Evolutionary conservation across 257 asterid genomes (phyloP), one percentile per base, ranked within the genome.

Genomic region (Solanum phureja): DNA sequence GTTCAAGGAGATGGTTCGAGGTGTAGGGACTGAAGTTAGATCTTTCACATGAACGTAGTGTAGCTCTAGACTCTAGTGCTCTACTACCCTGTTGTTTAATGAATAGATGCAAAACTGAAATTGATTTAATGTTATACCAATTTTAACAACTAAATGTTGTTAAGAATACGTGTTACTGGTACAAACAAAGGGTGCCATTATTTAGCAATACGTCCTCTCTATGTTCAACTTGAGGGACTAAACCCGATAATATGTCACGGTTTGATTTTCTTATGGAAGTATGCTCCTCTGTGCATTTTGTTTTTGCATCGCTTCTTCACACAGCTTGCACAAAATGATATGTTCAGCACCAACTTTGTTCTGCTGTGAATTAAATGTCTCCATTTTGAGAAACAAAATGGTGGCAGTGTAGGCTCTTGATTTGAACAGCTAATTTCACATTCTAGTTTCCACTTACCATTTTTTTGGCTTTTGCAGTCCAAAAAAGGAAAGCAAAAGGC

Each of bases 401-500:
- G 85, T 81, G 66, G 68, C 11, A 27, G 66, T 8, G 16, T 44
- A 27, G 21, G 77, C 60, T 84, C 77, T 35, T 27, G 56, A 38
- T 40, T 44, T 66, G 19, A 31, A 71, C 79, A n/a, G 87, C 81
- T 49, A 64, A 21, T 85, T 37, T 85, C 21, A 71, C 79, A 19
- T 85, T 42, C 37, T 85, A 40, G 64, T 29, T 86, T 52, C 27
- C 88, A 71, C 58, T 33, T 58, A 71, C 33, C 71, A 29, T 42
- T 3, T 87, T 87, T 89, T 44, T 33, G 84, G 87, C 68, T 88
- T 16, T 83, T 89, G 91, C 94, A 94, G 98, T 89, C 92, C 16
- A 86, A 86, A 82, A 52, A 89, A 73, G 98, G 91, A 83, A 33
- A 88, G 90, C 79, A 21, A 72, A 88, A 87, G 19, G 96, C 95